Evolutionary conservation across 352 stramenopile genomes (phyloP), one percentile per base, ranked within the genome.

Genomic region (Elongisporangium prolatum): DNA sequence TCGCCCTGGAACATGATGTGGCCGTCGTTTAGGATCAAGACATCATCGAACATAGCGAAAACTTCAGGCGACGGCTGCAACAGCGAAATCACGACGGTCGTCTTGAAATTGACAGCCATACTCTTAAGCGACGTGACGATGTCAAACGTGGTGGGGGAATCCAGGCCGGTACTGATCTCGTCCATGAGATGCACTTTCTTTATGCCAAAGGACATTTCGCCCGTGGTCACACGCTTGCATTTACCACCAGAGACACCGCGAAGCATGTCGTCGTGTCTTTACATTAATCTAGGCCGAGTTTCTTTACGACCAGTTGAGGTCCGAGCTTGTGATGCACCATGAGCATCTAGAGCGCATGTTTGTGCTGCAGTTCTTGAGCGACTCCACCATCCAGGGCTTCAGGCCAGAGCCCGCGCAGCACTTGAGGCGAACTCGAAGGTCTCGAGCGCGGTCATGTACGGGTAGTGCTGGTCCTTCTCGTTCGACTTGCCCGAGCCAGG

Each of bases 351-450:
- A 77, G 21, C 0, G 77, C 71, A 5, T 60, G 54, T 5, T 80
- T 67, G 22, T 78, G 60, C 14, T 78, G 52, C 69, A 77, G 48
- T 85, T 76, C n/a, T 67, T 61, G 13, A 79, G 21, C 7, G 73
- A 61, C n/a, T 84, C 62, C 1, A 70, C 21, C 16, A 72, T 50
- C 69, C 70, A 85, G 0, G 69, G 67, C 44, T 79, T 70, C 18
- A 80, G 60, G 3, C 54, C 86, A 60, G 66, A 71, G 24, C 69
- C 72, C 4, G 54, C 59, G 37, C 59, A 80, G 55, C 74, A 97
- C 52, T 86, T 77, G 67, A 94, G 3, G 94, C 84, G 66, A 98
- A 98, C 38, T 88, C 71, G 48, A 98, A 91, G 2, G 92, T 98
- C 61, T 98, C 94, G 18, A 89, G 69, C 1, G 98, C 95, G 0